phyloP scores from a whole-genome alignment of 768 basidiomycete species.

The Agrocybe pediades region DNA sequence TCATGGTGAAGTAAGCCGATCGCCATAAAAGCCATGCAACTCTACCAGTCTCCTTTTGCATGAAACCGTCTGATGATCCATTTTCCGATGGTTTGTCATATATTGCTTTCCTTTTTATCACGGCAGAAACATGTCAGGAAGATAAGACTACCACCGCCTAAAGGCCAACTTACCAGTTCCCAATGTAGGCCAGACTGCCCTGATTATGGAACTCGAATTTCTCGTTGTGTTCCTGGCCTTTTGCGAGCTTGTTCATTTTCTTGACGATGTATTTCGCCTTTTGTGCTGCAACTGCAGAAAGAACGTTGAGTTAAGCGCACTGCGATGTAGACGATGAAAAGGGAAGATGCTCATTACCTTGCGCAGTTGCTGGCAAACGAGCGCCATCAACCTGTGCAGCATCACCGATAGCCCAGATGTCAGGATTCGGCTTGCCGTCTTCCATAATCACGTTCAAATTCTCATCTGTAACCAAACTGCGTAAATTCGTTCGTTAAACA shows the following conservation, averaged over 20 bases:
- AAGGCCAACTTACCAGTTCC: constrained; percentile 56
- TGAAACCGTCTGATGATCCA: constrained; percentile 37
- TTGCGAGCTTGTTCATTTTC: constrained; percentile 65
- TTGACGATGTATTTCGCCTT: constrained; percentile 70
- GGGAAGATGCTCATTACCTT: constrained; percentile 43
- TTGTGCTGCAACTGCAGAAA: constrained; percentile 66
- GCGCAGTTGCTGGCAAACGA: constrained; percentile 81
- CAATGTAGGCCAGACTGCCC: constrained; percentile 81
- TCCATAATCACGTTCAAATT: constrained; percentile 61
- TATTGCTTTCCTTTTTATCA: constrained; percentile 64
- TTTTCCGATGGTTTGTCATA: constrained; percentile 64
- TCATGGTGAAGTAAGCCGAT: constrained; percentile 80
- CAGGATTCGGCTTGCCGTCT: constrained; percentile 54
- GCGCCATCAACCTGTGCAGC: constrained; percentile 59
- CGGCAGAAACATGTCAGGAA: not conserved
- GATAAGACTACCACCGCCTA: not conserved
- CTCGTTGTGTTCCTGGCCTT: constrained; percentile 42
- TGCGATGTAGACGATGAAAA: constrained; percentile 7
- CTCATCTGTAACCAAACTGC: constrained; percentile 48
- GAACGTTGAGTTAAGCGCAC: constrained; percentile 5
- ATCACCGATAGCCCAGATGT: constrained; percentile 86
- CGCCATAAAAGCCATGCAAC: constrained; percentile 82
- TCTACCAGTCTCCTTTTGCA: constrained; percentile 64
- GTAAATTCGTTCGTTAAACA: not conserved
- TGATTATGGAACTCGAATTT: constrained; percentile 73